These are phyloP conservation scores for Yamadazyma membranifaciens DNA, from an alignment of 1,139 yeast species.

Conservation along the genomic window DNA sequence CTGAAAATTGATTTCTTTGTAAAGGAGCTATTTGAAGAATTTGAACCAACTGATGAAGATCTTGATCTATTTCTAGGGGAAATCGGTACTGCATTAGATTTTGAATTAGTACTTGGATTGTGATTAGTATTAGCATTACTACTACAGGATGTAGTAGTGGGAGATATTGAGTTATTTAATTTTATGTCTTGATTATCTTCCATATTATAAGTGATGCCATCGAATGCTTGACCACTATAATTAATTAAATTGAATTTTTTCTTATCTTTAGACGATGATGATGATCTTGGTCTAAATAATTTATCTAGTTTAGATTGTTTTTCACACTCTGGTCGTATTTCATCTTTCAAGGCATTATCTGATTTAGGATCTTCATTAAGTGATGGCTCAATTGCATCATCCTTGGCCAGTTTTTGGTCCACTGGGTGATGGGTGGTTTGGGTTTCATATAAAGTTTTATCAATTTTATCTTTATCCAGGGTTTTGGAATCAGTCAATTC, in stretches of 20 bases:
- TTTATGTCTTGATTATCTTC: neutral
- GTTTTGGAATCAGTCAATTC: neutral
- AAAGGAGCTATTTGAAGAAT: slow-evolving; percentile 13
- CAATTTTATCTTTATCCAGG: neutral
- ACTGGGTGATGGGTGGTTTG: neutral
- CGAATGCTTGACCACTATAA: slow-evolving; percentile 15
- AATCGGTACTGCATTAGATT: slow-evolving; percentile 7
- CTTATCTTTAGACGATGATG: slow-evolving; percentile 8
- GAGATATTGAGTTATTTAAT: neutral
- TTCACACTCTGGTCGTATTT: slow-evolving; percentile 1
- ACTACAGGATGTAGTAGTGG: slow-evolving; percentile 1
- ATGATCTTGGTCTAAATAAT: slow-evolving; percentile 14
- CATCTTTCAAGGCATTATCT: slow-evolving; percentile 1
- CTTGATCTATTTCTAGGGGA: slow-evolving; percentile 13
- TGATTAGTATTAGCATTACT: neutral
- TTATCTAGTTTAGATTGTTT: slow-evolving; percentile 14
- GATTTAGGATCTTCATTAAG: neutral
- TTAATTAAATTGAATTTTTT: slow-evolving; percentile 15
- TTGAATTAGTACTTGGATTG: slow-evolving; percentile 7
- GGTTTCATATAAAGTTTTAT: neutral
- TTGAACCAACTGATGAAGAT: slow-evolving; percentile 15
- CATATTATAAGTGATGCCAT: slow-evolving; percentile 8
- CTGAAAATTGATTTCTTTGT: slow-evolving; percentile 44
- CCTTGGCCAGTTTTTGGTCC: neutral
- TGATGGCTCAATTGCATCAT: no score